Percentiles rank a stretch among this genome's conserved stretches.
Evolutionary conservation across 371 early-diverging fungal species (phyloP).

Genomic region (Mortierella sp.): DNA sequence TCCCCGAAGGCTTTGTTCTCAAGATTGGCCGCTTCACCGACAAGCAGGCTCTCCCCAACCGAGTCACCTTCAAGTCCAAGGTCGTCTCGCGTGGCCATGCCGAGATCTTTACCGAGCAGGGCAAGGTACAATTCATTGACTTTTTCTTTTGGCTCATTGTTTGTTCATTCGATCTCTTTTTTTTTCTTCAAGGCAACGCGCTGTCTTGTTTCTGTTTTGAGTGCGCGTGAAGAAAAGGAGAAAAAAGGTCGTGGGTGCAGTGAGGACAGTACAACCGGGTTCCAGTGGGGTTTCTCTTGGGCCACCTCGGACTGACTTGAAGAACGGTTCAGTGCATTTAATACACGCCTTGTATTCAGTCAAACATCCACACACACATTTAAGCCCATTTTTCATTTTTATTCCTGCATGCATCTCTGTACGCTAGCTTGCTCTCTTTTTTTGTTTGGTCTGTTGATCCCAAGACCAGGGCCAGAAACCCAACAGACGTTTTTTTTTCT

Average conservation of each 20-base stretch:
- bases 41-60: slow-evolving; percentile 72
- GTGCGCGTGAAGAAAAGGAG: not conserved
- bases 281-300: slow-evolving; percentile 5
- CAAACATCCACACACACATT: not conserved
- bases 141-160: not conserved
- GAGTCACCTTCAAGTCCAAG: slow-evolving; percentile 92
- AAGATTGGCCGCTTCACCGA: slow-evolving; percentile 90
- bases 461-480: slow-evolving; percentile 15
- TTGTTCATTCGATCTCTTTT: not conserved
- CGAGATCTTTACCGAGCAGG: slow-evolving; percentile 89
- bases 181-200: not conserved
- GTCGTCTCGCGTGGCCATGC: slow-evolving; percentile 95
- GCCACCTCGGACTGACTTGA: slow-evolving; percentile 9
- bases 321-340: not conserved
- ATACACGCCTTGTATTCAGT: not conserved
- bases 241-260: not conserved
- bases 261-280: not conserved
- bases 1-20: slow-evolving; percentile 75
- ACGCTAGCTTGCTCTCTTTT: slow-evolving; percentile 12
- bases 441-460: slow-evolving; percentile 13
- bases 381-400: not conserved
- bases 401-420: not conserved
- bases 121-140: slow-evolving; percentile 69
- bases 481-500: not conserved
- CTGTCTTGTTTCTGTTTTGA: not conserved